phyloP scores from a whole-genome alignment of 2,329 filamentous ascomycete species.

The Aureobasidium lini region DNA sequence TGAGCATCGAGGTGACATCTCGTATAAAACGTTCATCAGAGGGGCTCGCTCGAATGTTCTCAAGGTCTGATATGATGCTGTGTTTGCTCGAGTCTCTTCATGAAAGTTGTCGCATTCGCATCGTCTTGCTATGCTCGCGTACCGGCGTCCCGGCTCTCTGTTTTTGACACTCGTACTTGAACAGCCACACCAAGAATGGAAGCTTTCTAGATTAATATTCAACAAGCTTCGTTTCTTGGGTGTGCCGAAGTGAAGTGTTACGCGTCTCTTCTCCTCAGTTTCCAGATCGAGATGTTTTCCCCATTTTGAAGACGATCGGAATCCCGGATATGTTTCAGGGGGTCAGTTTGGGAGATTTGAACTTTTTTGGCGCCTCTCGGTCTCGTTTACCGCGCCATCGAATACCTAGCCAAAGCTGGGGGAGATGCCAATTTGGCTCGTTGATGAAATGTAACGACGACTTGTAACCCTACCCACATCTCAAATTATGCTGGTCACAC shows the following conservation, averaged over 20 bases:
- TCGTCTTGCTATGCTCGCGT: neutral
- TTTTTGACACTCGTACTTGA: neutral
- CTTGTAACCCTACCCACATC: too few relatives aligned
- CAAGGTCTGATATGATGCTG: too few relatives aligned
- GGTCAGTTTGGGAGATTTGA: neutral
- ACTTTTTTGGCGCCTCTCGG: neutral
- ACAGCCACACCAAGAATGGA: constrained; percentile 3
- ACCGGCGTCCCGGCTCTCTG: neutral
- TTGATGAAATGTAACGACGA: too few relatives aligned
- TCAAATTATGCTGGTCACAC: too few relatives aligned
- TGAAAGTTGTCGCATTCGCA: neutral
- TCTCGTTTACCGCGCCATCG: neutral
- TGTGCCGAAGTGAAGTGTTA: neutral
- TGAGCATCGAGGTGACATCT: too few relatives aligned
- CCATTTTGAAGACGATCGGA: neutral
- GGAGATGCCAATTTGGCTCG: neutral
- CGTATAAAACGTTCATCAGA: too few relatives aligned
- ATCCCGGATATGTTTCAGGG: neutral
- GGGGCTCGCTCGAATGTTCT: too few relatives aligned
- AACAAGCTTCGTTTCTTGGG: neutral
- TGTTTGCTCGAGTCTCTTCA: too few relatives aligned
- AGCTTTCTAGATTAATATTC: neutral
- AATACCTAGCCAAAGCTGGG: neutral
- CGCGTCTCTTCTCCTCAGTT: neutral
- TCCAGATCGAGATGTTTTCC: neutral